These are phyloP conservation scores for Carpinus fangiana DNA, from an alignment of 306 rosid genomes.

Conservation along the genomic window DNA sequence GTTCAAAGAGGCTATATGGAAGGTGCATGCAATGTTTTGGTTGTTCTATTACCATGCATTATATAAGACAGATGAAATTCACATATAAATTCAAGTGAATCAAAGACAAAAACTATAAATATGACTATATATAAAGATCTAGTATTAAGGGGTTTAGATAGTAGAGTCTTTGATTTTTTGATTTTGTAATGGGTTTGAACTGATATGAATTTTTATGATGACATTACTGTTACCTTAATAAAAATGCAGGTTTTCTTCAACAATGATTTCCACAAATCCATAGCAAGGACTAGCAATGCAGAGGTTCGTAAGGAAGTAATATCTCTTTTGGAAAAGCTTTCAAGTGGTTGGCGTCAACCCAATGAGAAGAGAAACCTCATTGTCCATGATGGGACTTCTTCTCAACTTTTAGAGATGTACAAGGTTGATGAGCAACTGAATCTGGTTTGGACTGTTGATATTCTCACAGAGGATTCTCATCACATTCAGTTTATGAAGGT, in stretches of 20 bases:
- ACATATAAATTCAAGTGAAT: no score
- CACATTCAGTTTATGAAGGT: slow-evolving; percentile 43
- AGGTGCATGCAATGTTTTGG: slow-evolving; percentile 30
- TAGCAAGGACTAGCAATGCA: slow-evolving; percentile 30
- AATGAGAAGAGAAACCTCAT: slow-evolving; percentile 18
- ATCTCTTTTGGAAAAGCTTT: slow-evolving; percentile 43
- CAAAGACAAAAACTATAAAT: no score
- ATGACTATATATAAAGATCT: no score
- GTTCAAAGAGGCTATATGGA: slow-evolving; percentile 48
- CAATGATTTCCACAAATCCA: slow-evolving; percentile 33
- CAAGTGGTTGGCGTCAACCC: slow-evolving; percentile 51
- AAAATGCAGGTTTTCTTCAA: slow-evolving; percentile 37
- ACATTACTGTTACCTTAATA: background rate
- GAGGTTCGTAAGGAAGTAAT: slow-evolving; percentile 35
- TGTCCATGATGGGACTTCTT: slow-evolving; percentile 27
- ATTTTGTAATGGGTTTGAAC: background rate
- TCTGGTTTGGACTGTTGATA: slow-evolving; percentile 56
- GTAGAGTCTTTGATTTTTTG: background rate
- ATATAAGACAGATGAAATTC: no score
- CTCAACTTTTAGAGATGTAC: slow-evolving; percentile 40
- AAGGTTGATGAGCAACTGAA: slow-evolving; percentile 35
- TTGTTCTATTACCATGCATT: background rate
- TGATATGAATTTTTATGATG: background rate
- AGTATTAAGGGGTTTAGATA: no score
- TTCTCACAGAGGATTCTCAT: slow-evolving; percentile 35